phyloP scores from a whole-genome alignment of 306 rosid species.

The Corylus americana region DNA sequence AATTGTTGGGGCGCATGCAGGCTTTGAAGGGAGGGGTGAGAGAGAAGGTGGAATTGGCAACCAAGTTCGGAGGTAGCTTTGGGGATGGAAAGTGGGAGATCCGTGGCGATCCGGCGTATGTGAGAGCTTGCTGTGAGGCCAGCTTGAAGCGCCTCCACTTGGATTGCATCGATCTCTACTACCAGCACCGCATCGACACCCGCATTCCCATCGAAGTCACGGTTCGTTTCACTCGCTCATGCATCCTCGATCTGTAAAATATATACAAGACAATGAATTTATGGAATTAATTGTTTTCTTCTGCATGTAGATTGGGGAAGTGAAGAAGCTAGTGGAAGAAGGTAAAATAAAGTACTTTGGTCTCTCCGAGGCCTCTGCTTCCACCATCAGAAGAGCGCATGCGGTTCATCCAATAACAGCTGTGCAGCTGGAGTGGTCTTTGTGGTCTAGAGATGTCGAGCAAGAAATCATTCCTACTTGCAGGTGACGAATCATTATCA shows the following conservation, averaged over 20 bases:
- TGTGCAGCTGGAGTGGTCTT: no score
- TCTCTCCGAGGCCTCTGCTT: no score
- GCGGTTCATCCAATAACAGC: no score
- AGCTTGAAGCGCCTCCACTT: conserved; percentile 67
- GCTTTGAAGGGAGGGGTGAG: conserved; percentile 45
- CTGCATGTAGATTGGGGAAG: no score
- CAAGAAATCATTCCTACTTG: no score
- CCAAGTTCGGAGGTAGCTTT: conserved; percentile 44
- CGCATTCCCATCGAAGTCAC: conserved; percentile 73
- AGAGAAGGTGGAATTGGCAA: conserved; percentile 55
- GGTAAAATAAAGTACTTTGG: no score
- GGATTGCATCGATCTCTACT: conserved; percentile 68
- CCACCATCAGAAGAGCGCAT: no score
- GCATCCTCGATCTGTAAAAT: not conserved
- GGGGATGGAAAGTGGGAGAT: conserved; percentile 32
- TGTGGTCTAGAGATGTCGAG: no score
- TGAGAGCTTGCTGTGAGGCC: conserved; percentile 55
- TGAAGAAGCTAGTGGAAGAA: no score
- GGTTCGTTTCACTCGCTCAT: conserved; percentile 27
- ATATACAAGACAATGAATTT: no score
- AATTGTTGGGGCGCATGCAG: not conserved
- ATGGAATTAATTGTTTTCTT: no score
- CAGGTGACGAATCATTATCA: not conserved
- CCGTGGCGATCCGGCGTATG: conserved; percentile 61
- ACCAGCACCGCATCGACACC: conserved; percentile 65